These are phyloP conservation scores for Mycena haematopus DNA, from an alignment of 768 basidiomycete genomes.

Conservation along the genomic window DNA sequence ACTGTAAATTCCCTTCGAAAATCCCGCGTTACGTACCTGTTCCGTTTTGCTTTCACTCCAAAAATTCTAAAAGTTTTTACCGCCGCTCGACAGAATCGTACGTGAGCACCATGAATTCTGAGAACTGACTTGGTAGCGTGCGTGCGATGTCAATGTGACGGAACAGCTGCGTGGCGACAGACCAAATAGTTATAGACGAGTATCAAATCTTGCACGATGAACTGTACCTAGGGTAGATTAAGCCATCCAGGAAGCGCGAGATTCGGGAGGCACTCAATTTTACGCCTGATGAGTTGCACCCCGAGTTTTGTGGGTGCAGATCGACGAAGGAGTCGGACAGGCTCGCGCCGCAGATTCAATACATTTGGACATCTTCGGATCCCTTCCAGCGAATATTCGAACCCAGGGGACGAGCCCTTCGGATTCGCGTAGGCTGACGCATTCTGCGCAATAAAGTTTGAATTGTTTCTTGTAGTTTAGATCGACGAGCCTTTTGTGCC, in stretches of 20 bases:
- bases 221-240: constrained; percentile 14
- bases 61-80: constrained; percentile 16
- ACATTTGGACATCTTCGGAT: constrained; percentile 2
- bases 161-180: constrained; percentile 2
- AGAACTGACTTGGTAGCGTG: background rate
- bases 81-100: constrained; percentile 13
- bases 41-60: constrained; percentile 4
- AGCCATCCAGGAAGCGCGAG: constrained; percentile 18
- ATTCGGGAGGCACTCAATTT: constrained; percentile 17
- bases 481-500: constrained; percentile 26
- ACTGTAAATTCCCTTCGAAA: background rate
- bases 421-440: constrained; percentile 26
- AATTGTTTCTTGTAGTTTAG: constrained; percentile 1
- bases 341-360: constrained; percentile 14
- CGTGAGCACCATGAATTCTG: constrained; percentile 1
- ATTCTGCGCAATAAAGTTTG: constrained; percentile 30
- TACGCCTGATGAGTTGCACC: constrained; percentile 21
- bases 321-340: constrained; percentile 25
- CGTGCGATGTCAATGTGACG: background rate
- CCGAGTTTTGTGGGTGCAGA: constrained; percentile 15
- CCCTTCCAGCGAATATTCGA: constrained; percentile 15
- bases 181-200: background rate
- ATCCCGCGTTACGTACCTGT: constrained; percentile 20
- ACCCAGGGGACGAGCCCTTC: too few species aligned
- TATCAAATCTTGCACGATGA: constrained; percentile 6